phyloP scores from a whole-genome alignment of 1,284 basidiomycete species.

The Heterobasidion irregulare region DNA sequence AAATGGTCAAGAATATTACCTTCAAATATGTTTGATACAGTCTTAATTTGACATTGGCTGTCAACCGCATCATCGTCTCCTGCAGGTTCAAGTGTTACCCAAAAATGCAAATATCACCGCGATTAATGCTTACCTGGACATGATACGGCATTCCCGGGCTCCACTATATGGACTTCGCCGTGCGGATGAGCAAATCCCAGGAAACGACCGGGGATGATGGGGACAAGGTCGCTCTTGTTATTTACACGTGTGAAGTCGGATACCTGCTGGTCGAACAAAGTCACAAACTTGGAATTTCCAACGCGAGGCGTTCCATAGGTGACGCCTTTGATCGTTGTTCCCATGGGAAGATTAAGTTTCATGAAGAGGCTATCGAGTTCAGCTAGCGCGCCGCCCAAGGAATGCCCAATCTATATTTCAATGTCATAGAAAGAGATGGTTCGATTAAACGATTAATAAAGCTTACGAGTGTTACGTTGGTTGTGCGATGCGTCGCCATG shows the following conservation, averaged over 20 bases:
- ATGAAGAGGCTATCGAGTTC: slow-evolving; percentile 30
- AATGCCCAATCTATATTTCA: slow-evolving; percentile 24
- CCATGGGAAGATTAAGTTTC: slow-evolving; percentile 25
- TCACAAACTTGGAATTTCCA: slow-evolving; percentile 24
- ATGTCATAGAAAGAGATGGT: not conserved
- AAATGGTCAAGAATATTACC: slow-evolving; percentile 15
- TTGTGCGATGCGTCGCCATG: slow-evolving; percentile 23
- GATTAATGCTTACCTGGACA: slow-evolving; percentile 17
- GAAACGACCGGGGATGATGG: slow-evolving; percentile 30
- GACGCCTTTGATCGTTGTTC: slow-evolving; percentile 24
- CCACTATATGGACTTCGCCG: slow-evolving; percentile 28
- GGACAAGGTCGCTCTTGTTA: slow-evolving; percentile 28
- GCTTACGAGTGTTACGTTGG: slow-evolving; percentile 27
- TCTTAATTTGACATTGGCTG: slow-evolving; percentile 13
- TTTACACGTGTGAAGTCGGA: slow-evolving; percentile 27
- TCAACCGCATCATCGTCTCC: slow-evolving; percentile 15
- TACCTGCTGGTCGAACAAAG: slow-evolving; percentile 24
- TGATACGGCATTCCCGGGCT: slow-evolving; percentile 19
- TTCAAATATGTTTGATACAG: slow-evolving; percentile 14
- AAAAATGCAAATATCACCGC: not conserved
- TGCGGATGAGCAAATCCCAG: slow-evolving; percentile 29
- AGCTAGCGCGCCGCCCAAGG: slow-evolving; percentile 31
- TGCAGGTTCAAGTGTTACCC: not conserved
- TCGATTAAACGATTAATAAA: not conserved
- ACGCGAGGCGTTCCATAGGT: slow-evolving; percentile 32